phyloP scores from a whole-genome alignment of 345 rosid species.

The Salix arbutifolia region DNA sequence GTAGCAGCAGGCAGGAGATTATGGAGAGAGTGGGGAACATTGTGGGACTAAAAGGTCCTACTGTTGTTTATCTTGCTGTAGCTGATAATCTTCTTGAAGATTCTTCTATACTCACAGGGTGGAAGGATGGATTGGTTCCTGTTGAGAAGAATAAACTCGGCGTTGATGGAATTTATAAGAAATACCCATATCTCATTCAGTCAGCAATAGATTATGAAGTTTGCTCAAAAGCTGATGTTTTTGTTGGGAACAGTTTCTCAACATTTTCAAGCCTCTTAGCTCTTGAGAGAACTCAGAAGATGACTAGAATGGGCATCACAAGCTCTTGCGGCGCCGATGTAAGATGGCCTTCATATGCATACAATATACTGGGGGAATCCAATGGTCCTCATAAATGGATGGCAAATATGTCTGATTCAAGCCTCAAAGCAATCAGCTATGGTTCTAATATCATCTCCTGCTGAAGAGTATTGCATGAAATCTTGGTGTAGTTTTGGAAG shows the following conservation, averaged over 20 bases:
- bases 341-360: slow-evolving; percentile 85
- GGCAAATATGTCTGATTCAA: slow-evolving; percentile 78
- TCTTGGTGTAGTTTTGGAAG: not conserved
- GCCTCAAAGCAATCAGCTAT: slow-evolving; percentile 75
- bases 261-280: slow-evolving; percentile 90
- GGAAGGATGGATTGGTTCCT: slow-evolving; percentile 72
- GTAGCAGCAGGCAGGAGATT: slow-evolving; percentile 87
- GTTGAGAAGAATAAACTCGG: slow-evolving; percentile 86
- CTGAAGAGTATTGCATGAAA: slow-evolving; percentile 21
- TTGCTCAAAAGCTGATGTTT: slow-evolving; percentile 74
- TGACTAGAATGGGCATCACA: slow-evolving; percentile 50
- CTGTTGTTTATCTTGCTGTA: slow-evolving; percentile 76
- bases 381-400: slow-evolving; percentile 71
- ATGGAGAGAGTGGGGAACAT: slow-evolving; percentile 72
- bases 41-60: slow-evolving; percentile 36
- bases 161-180: slow-evolving; percentile 59
- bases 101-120: slow-evolving; percentile 61
- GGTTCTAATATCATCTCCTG: slow-evolving; percentile 73
- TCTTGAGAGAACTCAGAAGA: slow-evolving; percentile 85
- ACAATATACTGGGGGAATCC: slow-evolving; percentile 63
- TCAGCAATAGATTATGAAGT: slow-evolving; percentile 98
- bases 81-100: slow-evolving; percentile 80
- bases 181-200: slow-evolving; percentile 78
- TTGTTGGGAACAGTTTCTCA: slow-evolving; percentile 93
- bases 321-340: slow-evolving; percentile 47